A percentile compares a stretch with the other conserved stretches of the same genome.
These are phyloP conservation scores for Penicillium psychrofluorescens DNA, from an alignment of 495 filamentous ascomycete genomes.

Conservation along the genomic window DNA sequence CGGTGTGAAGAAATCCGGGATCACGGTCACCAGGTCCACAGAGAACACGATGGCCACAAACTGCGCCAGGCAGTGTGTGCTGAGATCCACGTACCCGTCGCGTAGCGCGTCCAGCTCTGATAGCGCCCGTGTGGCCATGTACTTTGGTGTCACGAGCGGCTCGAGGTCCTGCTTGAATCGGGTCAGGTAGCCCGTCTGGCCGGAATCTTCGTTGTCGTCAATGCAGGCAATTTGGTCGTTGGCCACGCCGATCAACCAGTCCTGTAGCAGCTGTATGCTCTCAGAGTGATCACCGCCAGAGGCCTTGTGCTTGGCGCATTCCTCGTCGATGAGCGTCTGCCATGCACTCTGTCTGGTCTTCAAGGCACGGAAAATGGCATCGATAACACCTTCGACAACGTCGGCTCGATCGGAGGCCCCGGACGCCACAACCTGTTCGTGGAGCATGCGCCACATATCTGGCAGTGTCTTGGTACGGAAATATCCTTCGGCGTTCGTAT, in stretches of 20 bases:
- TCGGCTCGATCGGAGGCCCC: constrained; percentile 73
- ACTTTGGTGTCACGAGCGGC: constrained; percentile 69
- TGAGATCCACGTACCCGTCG: constrained; percentile 89
- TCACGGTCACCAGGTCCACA: constrained; percentile 73
- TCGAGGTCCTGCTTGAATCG: constrained; percentile 75
- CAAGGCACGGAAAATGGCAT: constrained; percentile 85
- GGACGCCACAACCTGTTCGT: constrained; percentile 79
- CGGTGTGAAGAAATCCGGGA: constrained; percentile 84
- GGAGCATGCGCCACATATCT: constrained; percentile 96
- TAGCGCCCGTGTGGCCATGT: constrained; percentile 62
- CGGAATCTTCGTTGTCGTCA: constrained; percentile 68
- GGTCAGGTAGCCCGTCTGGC: constrained; percentile 66
- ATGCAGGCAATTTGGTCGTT: constrained; percentile 99
- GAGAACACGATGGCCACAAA: constrained; percentile 80
- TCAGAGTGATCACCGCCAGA: constrained; percentile 58
- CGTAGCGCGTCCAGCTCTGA: constrained; percentile 65
- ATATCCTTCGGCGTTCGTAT: constrained; percentile 76
- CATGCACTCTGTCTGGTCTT: constrained; percentile 73
- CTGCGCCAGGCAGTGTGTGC: constrained; percentile 78
- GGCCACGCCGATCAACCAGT: constrained; percentile 93
- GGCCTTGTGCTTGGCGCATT: constrained; percentile 61
- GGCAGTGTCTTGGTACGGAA: constrained; percentile 85
- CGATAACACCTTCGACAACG: constrained; percentile 86
- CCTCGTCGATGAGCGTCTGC: constrained; percentile 83
- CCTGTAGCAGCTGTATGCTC: constrained; percentile 72